Evolutionary conservation across 2,329 filamentous ascomycete genomes (phyloP).

Genomic region (Colletotrichum sansevieriae): DNA sequence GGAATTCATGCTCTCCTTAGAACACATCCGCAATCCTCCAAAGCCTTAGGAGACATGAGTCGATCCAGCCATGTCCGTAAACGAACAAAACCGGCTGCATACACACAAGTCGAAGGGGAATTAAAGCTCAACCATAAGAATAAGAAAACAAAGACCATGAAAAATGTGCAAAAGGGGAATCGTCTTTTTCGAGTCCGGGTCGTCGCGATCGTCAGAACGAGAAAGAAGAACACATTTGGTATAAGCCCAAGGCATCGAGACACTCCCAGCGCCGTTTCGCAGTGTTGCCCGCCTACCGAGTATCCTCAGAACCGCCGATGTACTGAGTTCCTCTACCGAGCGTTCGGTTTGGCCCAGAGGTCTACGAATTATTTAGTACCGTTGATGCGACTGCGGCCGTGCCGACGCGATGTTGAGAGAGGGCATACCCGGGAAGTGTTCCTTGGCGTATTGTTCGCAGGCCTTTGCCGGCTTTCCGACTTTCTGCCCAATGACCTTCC

Average conservation of each 20-base stretch:
- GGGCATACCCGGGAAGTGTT: slow-evolving; percentile 79
- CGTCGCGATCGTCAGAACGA: slow-evolving; percentile 38
- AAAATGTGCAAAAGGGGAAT: slow-evolving; percentile 43
- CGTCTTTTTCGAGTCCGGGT: slow-evolving; percentile 42
- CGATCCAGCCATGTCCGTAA: slow-evolving; percentile 16
- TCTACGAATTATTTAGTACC: slow-evolving; percentile 52
- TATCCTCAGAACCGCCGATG: slow-evolving; percentile 42
- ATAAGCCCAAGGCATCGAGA: slow-evolving; percentile 43
- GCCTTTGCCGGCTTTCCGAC: slow-evolving; percentile 97
- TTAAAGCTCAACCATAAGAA: slow-evolving; percentile 34
- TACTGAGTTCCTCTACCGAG: slow-evolving; percentile 50
- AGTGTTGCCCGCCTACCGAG: slow-evolving; percentile 40
- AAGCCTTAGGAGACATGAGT: slow-evolving; percentile 9
- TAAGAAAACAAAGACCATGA: slow-evolving; percentile 36
- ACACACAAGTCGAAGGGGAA: slow-evolving; percentile 1
- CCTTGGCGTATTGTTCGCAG: slow-evolving; percentile 89
- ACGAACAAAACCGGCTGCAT: neutral
- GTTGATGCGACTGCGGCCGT: slow-evolving; percentile 43
- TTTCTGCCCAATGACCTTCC: slow-evolving; percentile 97
- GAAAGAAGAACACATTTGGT: slow-evolving; percentile 41
- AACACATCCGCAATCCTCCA: slow-evolving; percentile 14
- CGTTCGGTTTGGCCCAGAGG: slow-evolving; percentile 54
- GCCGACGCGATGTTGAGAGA: slow-evolving; percentile 43
- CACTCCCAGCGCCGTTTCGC: slow-evolving; percentile 40
- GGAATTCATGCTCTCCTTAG: neutral